Base-by-base conservation (phyloP, 805 yeast genomes). In the Pichia nakasei region DNA sequence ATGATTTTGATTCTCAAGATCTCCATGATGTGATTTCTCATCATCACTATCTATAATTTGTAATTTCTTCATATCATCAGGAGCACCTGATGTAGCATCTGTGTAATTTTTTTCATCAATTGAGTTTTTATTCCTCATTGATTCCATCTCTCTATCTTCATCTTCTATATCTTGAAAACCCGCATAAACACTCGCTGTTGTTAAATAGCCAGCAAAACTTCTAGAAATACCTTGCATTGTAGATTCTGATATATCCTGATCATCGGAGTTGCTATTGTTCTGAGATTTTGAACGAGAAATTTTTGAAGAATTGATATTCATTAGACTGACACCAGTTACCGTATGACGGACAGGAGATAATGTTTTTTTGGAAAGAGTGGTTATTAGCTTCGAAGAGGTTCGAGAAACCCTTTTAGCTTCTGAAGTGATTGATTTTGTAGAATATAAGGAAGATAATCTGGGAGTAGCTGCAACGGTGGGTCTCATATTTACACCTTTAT, bases 181-280 rank as follows among this genome's bases (percentile, higher is more conserved):
- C 7, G 76, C 69, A 53, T 71, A 74, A 46, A 75, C 68, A 48
- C 78, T 73, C 0, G 82, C 79, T 0, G 82, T 71, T 0, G 83
- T 75, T 44, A 78, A 61, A 41, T 76, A 54, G 0, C 76, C 73
- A 3, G 75, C 78, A 50, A 78, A 69, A 36, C 78, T 73, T 51
- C 68, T 69, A 17, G 78, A 73, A 59, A 72, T 69, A 36, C 67
- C 69, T 13, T 66, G 65, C 1, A 60, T 53, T 2, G 58, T 49
- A 19, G 41, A 45, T 12, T 37, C 44, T 1, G 45, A 29, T 12
- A 42, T 7, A 8, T 21, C 38, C 6, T 26, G n/a, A 27, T 5
- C 46, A 48, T 40, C 49, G 44, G n/a, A n/a, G n/a, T 24, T 21
- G 27, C 27, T 8, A 11, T 20, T 22, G 7, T 19, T 29, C 32